Evolutionary conservation across 1,139 yeast species (phyloP), one percentile per base, ranked within the genome.

Genomic region (Geotrichum bryndzae): DNA sequence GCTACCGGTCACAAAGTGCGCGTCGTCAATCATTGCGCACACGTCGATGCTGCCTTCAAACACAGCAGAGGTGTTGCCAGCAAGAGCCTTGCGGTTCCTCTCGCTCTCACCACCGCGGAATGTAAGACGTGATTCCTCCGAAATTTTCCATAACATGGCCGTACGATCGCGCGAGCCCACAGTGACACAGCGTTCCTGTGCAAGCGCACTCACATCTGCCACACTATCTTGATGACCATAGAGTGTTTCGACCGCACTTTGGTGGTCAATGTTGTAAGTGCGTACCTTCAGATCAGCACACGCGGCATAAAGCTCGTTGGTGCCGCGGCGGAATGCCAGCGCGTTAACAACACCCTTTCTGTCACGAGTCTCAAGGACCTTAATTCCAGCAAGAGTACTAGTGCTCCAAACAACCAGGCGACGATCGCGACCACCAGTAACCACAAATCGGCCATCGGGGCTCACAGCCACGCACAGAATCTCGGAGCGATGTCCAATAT

Each of bases 141-240:
- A 84, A 67, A 94, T 90, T 74, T 95, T 94, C 99, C 99, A 94
- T 69, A 90, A 79, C 86, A 95, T 88, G 22, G 95, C 97, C 1
- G 97, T 89, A 69, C 96, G 86, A 75, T 94, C 99, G 70, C 99
- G 83, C 4, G 96, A 82, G 25, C 99, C 99, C 31, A 92, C 98
- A 27, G 96, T 90, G 50, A 94, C 94, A 79, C 99, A 94, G 59
- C 97, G 84, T 72, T 94, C 98, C 74, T 86, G 85, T 22, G 84
- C 83, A 66, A 94, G 79, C 0, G 97, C 88, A 29, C 91, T 78
- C 62, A 94, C 86, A 70, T 87, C 97, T 54, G 83, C 82, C 54
- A 94, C 92, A 61, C 83, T 80, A 73, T 95, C 99, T 77, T 95
- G 98, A 74, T 94, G 99, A 1, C 99, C 99, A 74, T 90, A 94